These are phyloP conservation scores for Pilasporangium apinafurcum DNA, from an alignment of 352 stramenopile genomes.

Conservation along the genomic window DNA sequence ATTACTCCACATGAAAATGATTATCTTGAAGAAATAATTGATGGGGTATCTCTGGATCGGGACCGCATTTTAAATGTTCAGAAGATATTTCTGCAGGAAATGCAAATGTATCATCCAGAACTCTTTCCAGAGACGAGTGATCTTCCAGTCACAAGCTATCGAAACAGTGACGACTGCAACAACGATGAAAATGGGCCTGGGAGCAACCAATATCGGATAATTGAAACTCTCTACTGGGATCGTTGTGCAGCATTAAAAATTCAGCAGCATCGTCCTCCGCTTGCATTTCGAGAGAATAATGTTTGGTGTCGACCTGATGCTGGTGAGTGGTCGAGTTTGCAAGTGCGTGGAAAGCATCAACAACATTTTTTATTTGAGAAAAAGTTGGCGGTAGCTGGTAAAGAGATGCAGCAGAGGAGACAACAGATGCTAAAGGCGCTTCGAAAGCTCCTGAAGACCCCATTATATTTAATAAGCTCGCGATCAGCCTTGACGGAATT, in stretches of 20 bases:
- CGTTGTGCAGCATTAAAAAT: slow-evolving; percentile 66
- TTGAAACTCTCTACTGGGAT: slow-evolving; percentile 81
- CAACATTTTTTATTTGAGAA: slow-evolving; percentile 67
- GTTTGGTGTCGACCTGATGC: slow-evolving; percentile 70
- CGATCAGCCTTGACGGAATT: slow-evolving; percentile 38
- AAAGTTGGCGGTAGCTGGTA: slow-evolving; percentile 39
- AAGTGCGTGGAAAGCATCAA: slow-evolving; percentile 51
- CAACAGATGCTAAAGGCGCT: slow-evolving; percentile 37
- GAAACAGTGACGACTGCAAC: not conserved
- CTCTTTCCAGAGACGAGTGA: slow-evolving; percentile 9
- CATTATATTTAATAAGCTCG: slow-evolving; percentile 44
- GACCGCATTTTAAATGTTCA: slow-evolving; percentile 50
- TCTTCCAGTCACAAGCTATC: not conserved
- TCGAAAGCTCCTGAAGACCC: slow-evolving; percentile 46
- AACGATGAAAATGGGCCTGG: not conserved
- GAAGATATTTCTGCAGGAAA: slow-evolving; percentile 46
- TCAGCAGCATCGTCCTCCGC: slow-evolving; percentile 27
- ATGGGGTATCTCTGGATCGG: slow-evolving; percentile 33
- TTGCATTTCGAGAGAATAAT: slow-evolving; percentile 40
- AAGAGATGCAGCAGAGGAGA: slow-evolving; percentile 46
- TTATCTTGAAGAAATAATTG: too few species aligned
- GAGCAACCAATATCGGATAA: slow-evolving; percentile 25
- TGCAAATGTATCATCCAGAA: slow-evolving; percentile 53
- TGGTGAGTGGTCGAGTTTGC: slow-evolving; percentile 63
- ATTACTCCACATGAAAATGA: slow-evolving; percentile 8